Percentiles rank a stretch among this genome's conserved stretches.
Evolutionary conservation across 2,329 filamentous ascomycete species (phyloP).

Genomic region (Botryosphaeria agaves): DNA sequence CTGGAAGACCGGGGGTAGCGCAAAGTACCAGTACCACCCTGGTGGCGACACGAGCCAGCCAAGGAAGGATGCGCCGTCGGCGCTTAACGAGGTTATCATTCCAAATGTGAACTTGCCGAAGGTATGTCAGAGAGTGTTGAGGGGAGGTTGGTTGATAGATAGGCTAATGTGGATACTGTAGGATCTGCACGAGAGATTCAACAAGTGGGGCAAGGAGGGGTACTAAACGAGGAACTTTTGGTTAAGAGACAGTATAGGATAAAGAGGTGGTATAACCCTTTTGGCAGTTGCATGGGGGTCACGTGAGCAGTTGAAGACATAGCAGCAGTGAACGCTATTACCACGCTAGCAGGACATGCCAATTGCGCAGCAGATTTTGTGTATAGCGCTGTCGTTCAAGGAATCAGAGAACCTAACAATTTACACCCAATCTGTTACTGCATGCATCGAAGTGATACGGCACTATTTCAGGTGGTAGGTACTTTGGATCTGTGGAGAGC

Average conservation of each 20-base stretch:
- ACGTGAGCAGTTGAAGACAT: too few relatives aligned
- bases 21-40: slow-evolving; percentile 52
- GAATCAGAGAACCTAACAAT: too few relatives aligned
- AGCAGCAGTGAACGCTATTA: too few relatives aligned
- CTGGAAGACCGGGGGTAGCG: slow-evolving; percentile 56
- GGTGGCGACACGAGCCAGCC: slow-evolving; percentile 61
- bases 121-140: slow-evolving; percentile 26
- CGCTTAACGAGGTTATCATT: slow-evolving; percentile 85
- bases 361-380: too few relatives aligned
- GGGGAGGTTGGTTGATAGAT: slow-evolving; percentile 1
- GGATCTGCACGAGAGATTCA: slow-evolving; percentile 91
- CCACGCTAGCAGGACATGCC: too few relatives aligned
- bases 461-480: too few relatives aligned
- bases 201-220: slow-evolving; percentile 99
- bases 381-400: too few relatives aligned
- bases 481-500: too few relatives aligned
- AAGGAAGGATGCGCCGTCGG: slow-evolving; percentile 82
- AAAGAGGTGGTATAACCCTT: too few relatives aligned
- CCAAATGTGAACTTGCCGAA: slow-evolving; percentile 86
- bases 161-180: slow-evolving; percentile 20
- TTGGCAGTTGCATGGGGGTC: too few relatives aligned
- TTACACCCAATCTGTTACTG: too few relatives aligned
- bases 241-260: background rate
- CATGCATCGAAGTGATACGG: too few relatives aligned
- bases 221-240: slow-evolving; percentile 42